Evolutionary conservation across 805 yeast genomes (phyloP), one percentile per base, ranked within the genome.

Genomic region (Starmerella riodocensis): DNA sequence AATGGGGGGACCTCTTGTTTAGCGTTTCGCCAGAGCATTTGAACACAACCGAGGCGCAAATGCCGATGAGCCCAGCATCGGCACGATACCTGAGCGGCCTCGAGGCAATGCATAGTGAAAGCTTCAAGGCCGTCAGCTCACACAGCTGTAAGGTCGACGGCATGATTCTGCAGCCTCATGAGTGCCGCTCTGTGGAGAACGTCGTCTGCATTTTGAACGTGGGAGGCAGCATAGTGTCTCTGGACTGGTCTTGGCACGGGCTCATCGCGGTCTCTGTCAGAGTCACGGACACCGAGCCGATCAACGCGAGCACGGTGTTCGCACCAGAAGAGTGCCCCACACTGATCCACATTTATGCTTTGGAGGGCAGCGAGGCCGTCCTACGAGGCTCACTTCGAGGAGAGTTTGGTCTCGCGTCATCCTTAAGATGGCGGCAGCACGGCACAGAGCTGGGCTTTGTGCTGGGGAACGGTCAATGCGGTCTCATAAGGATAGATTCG

Each of bases 401-500:
- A 14, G 9, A 11, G 17, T 28, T 11, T 14, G 31, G 31, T 11
- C 17, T 28, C 17, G 31, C 17, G 7, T 11, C n/a, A 8, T 3
- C 4, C 4, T 23, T 39, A 12, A 16, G 12, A 49, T 44, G 63
- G 59, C 40, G 65, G 53, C 48, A 63, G 0, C 45, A 45, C 9
- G 48, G 74, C 2, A 11, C 18, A 11, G 60, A 68, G 0, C 47
- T 76, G n/a, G 67, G 66, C 4, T 74, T 72, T 9, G 62, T 64
- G 0, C 71, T 73, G 44, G 70, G 71, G 29, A 78, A 74, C 53
- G 86, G 86, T 0, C 54, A 61, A 4, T 54, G 74, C 4, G 73
- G 72, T 40, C 50, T 76, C 4, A 14, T 37, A 16, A 8, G 9
- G 7, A 14, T 28, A 9, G 31, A 14, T 8, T 28, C 31, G 8